phyloP scores from a whole-genome alignment of 306 rosid species.

The Citrullus amarus region DNA sequence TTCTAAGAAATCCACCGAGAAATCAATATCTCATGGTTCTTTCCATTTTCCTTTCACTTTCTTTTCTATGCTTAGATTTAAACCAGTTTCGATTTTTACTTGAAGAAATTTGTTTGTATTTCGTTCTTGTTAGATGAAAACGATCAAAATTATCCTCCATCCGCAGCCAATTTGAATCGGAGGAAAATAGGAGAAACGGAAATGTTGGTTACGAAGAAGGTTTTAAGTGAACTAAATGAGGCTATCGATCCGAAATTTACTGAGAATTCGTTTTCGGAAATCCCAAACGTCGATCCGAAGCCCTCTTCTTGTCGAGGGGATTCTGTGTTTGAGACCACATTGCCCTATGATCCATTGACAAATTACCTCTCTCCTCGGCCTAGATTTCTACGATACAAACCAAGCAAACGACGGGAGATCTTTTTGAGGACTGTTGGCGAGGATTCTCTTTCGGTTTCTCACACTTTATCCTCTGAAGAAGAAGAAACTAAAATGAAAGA shows the following conservation, averaged over 20 bases:
- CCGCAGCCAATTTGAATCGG: not conserved
- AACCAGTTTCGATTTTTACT: not conserved
- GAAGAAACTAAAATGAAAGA: not conserved
- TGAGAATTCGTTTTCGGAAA: conserved; percentile 5
- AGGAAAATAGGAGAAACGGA: conserved; percentile 12
- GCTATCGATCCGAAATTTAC: not conserved
- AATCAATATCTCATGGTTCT: not conserved
- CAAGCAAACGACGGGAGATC: conserved; percentile 20
- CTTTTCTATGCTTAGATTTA: not conserved
- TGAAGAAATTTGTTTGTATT: not conserved
- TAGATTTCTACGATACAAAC: conserved; percentile 31
- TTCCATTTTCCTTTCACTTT: not conserved
- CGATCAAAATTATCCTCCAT: conserved; percentile 14
- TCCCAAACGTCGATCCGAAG: not conserved
- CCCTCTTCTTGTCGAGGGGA: too few relatives aligned
- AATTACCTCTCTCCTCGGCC: conserved; percentile 41
- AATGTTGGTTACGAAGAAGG: conserved; percentile 10
- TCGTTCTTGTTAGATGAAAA: conserved; percentile 16
- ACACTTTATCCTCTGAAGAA: conserved; percentile 3
- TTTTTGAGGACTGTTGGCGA: not conserved
- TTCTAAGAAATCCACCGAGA: not conserved
- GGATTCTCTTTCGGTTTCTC: conserved; percentile 9
- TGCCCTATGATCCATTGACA: conserved; percentile 30
- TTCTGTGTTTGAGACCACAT: not conserved
- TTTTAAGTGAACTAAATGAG: conserved; percentile 23